Evolutionary conservation across 2,329 filamentous ascomycete genomes (phyloP).

Genomic region (Laburnicola sp.): DNA sequence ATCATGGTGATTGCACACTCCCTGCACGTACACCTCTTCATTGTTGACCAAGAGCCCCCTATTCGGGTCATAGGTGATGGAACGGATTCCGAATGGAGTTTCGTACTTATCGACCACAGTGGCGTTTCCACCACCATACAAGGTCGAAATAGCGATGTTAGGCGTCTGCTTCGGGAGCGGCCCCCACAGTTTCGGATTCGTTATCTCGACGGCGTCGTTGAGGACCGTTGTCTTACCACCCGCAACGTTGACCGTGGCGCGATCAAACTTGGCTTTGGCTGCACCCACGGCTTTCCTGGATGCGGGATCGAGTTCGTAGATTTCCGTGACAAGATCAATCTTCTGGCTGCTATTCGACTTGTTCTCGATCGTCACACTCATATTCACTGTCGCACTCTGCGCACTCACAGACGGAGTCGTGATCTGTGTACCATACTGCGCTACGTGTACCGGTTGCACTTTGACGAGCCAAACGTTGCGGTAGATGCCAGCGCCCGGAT

Average conservation of each 20-base stretch:
- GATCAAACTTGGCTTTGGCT: conserved; percentile 43
- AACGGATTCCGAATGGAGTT: conserved; percentile 56
- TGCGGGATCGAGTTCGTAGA: conserved; percentile 47
- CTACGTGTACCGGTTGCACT: conserved; percentile 51
- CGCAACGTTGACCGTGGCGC: conserved; percentile 32
- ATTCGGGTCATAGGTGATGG: conserved; percentile 46
- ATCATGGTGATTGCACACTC: conserved; percentile 57
- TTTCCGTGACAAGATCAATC: conserved; percentile 47
- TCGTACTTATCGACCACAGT: conserved; percentile 51
- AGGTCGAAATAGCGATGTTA: conserved; percentile 54
- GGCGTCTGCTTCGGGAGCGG: conserved; percentile 52
- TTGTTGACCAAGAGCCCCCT: conserved; percentile 55
- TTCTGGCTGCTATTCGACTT: conserved; percentile 36
- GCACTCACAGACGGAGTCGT: conserved; percentile 52
- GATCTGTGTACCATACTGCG: conserved; percentile 55
- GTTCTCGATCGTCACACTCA: conserved; percentile 55
- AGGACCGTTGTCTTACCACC: conserved; percentile 37
- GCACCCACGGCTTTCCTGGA: conserved; percentile 24
- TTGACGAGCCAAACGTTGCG: conserved; percentile 58
- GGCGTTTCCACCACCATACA: conserved; percentile 36
- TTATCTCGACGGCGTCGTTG: conserved; percentile 42
- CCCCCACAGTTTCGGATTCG: conserved; percentile 54
- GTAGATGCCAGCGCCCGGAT: conserved; percentile 58
- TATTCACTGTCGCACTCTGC: conserved; percentile 50
- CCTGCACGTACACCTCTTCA: conserved; percentile 50